phyloP scores from a whole-genome alignment of 805 yeast species.

The Yarrowia porcina region DNA sequence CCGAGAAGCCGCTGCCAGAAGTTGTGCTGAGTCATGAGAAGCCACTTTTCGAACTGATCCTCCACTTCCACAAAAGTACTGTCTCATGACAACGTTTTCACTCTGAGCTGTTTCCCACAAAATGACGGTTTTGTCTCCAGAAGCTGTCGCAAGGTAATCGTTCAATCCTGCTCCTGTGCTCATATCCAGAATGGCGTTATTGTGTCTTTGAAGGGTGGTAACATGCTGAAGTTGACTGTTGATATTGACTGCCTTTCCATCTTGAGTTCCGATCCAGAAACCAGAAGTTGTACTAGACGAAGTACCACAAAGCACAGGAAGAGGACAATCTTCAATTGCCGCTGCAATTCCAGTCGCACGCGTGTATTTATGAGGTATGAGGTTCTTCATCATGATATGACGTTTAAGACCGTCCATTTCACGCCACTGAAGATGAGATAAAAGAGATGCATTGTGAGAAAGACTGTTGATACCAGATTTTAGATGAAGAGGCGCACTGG shows the following conservation, averaged over 20 bases:
- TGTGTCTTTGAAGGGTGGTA: neutral
- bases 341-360: neutral
- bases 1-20: conserved; percentile 10
- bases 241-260: neutral
- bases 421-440: conserved; percentile 10
- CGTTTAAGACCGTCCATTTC: neutral
- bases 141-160: neutral
- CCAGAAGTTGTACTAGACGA: neutral
- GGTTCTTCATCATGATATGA: neutral
- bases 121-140: conserved; percentile 9
- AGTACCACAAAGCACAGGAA: neutral
- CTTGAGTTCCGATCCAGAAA: conserved; percentile 1
- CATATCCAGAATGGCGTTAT: conserved; percentile 15
- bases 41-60: neutral
- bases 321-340: neutral
- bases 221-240: neutral
- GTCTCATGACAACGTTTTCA: neutral
- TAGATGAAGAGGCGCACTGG: neutral
- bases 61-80: neutral
- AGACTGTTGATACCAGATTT: conserved; percentile 2
- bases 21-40: neutral
- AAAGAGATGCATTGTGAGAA: neutral
- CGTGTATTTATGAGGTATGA: neutral
- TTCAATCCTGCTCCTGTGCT: neutral
- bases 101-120: neutral